Conservation (phyloP, 805 yeast species). For the Isabelozyma rhagii region DNA sequence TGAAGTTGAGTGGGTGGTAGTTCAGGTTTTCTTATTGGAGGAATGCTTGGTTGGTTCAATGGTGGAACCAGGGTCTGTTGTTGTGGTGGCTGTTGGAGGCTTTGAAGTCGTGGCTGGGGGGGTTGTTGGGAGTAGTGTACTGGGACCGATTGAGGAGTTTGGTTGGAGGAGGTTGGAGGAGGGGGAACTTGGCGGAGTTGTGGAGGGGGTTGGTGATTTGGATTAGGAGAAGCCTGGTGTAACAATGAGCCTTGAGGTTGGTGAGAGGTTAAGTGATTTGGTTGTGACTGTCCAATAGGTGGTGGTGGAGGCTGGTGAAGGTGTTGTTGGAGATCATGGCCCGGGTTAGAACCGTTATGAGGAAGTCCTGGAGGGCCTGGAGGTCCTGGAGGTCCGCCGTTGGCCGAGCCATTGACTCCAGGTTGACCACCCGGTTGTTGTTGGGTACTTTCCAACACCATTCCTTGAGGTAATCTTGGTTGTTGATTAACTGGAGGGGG, state of each 20-base stretch:
- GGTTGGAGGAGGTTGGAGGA: conserved; percentile 4
- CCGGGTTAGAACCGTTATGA: conserved; percentile 6
- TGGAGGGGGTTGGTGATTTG: conserved; percentile 8
- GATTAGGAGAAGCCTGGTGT: conserved; percentile 15
- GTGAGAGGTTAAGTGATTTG: conserved; percentile 5
- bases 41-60: conserved; percentile 1
- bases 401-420: conserved; percentile 7
- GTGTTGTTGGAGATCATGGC: neutral
- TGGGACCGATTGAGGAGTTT: conserved; percentile 8
- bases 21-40: neutral
- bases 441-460: conserved; percentile 51
- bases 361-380: conserved; percentile 6
- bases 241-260: conserved; percentile 4
- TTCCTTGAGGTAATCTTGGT: conserved; percentile 59
- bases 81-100: conserved; percentile 6
- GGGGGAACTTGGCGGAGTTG: conserved; percentile 4
- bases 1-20: conserved; percentile 2
- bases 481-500: conserved; percentile 69
- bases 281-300: conserved; percentile 9
- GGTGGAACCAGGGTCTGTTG: no score
- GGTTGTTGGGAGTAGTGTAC: conserved; percentile 4
- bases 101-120: conserved; percentile 3
- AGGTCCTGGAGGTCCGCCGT: conserved; percentile 3
- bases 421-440: conserved; percentile 16
- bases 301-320: conserved; percentile 2